These are phyloP conservation scores for Rhinocladiella similis DNA, from an alignment of 2,329 filamentous ascomycete species.

Conservation along the genomic window DNA sequence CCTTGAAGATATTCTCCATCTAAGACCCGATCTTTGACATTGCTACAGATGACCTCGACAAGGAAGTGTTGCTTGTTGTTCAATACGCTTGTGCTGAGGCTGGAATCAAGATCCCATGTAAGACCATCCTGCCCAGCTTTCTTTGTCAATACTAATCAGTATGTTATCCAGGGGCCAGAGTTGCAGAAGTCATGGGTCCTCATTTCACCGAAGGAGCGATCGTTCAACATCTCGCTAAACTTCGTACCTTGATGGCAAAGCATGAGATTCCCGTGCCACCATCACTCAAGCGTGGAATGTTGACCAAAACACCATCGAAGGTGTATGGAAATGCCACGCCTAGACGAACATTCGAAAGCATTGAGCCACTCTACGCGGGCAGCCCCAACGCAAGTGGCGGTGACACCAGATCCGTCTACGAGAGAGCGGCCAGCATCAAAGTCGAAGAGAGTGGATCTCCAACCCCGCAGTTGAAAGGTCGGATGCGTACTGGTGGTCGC, in stretches of 20 bases:
- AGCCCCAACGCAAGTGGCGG: background rate
- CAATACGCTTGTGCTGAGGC: constrained; percentile 42
- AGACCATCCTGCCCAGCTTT: constrained; percentile 1
- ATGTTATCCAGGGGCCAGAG: constrained; percentile 30
- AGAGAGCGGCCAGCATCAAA: background rate
- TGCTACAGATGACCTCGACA: constrained; percentile 43
- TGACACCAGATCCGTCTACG: constrained; percentile 6
- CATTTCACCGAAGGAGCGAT: constrained; percentile 47
- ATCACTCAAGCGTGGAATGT: constrained; percentile 38
- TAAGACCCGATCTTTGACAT: constrained; percentile 21
- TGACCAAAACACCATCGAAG: constrained; percentile 25
- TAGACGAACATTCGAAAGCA: constrained; percentile 1
- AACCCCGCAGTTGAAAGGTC: constrained; percentile 3
- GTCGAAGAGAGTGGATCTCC: constrained; percentile 1
- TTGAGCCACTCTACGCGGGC: constrained; percentile 10
- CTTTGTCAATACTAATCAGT: background rate
- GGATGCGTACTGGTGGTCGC: background rate
- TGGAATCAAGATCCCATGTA: constrained; percentile 44
- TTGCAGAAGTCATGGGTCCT: constrained; percentile 41
- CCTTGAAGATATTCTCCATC: background rate
- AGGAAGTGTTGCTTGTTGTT: constrained; percentile 42
- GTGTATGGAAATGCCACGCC: constrained; percentile 20
- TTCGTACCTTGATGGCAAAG: constrained; percentile 39
- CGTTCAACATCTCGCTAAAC: constrained; percentile 48
- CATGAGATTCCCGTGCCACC: constrained; percentile 39